Base-by-base conservation (phyloP, 495 filamentous ascomycete genomes). In the Neurospora terricola region DNA sequence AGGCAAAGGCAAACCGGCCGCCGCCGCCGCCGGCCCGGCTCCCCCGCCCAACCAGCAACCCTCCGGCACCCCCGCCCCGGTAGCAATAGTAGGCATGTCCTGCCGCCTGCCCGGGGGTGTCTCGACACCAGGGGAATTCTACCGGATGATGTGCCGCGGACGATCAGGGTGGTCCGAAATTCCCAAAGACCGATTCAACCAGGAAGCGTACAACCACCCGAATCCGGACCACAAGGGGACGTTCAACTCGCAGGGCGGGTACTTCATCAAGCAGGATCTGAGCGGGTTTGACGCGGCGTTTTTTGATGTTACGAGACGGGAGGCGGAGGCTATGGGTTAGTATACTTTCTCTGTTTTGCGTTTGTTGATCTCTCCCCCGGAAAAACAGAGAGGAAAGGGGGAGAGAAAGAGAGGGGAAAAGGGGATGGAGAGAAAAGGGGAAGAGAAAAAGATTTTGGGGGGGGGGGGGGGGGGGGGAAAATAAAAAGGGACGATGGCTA, bases 191-290 rank as follows among this genome's bases (percentile, higher is more conserved):
- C 89, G 93, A 37, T 96, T 92, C 84, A 83, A 81, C 73, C 76
- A 78, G 23, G 88, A 92, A 76, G 90, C 91, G 8, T 89, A 92
- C 72, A 88, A 88, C 34, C 91, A 94, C 74, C 91, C 89, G 5
- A 82, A 83, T 72, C 82, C 81, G 6, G 81, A 81, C 72, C 81
- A 82, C 73, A 81, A 79, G 71, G 82, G 81, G 12, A 76, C 76
- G n/a, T 79, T 83, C 72, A 82, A 83, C 76, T 83, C 84, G 0
- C 78, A 82, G 71, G 76, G 83, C 59, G 88, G 87, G 0, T 88
- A 89, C 73, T 90, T 89, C 69, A 78, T 90, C 30, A 80, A 85
- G 30, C 81, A 86, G 21, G 86, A 88, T 72, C 70, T 86, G 1
- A 80, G 76, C 39, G 72, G 78, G 69, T 88, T 88, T 45, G 86